Conservation (phyloP, 2,329 filamentous ascomycete species). For the Apiospora aurea region DNA sequence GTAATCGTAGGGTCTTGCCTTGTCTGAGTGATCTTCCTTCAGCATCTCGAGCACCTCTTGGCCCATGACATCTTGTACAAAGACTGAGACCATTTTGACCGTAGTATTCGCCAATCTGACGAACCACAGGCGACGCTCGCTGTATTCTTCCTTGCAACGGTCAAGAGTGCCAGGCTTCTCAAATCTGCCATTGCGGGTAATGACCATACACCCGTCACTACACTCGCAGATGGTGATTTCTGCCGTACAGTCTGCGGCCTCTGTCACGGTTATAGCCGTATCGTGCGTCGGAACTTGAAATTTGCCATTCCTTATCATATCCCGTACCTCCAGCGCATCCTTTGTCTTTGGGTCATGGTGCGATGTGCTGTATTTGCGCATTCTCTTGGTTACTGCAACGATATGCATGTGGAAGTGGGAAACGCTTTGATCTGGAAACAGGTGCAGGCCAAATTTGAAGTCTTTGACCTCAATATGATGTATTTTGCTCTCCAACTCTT, state of each 20-base stretch:
- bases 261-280: background rate
- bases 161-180: background rate
- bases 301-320: constrained; percentile 27
- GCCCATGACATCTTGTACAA: background rate
- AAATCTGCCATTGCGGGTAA: background rate
- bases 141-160: background rate
- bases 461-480: constrained; percentile 28
- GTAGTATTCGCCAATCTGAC: background rate
- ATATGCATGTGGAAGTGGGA: constrained; percentile 35
- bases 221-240: background rate
- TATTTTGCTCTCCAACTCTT: constrained; percentile 26
- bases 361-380: constrained; percentile 31
- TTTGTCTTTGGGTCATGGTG: constrained; percentile 35
- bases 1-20: background rate
- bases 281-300: background rate
- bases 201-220: background rate
- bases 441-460: constrained; percentile 35
- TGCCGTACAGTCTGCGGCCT: background rate
- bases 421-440: constrained; percentile 33
- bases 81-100: background rate
- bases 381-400: constrained; percentile 26
- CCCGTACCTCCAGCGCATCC: constrained; percentile 33
- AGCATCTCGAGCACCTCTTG: constrained; percentile 1
- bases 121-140: background rate
- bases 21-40: background rate